Evolutionary conservation across 2,329 filamentous ascomycete species (phyloP).

Genomic region (Fusarium succisae): DNA sequence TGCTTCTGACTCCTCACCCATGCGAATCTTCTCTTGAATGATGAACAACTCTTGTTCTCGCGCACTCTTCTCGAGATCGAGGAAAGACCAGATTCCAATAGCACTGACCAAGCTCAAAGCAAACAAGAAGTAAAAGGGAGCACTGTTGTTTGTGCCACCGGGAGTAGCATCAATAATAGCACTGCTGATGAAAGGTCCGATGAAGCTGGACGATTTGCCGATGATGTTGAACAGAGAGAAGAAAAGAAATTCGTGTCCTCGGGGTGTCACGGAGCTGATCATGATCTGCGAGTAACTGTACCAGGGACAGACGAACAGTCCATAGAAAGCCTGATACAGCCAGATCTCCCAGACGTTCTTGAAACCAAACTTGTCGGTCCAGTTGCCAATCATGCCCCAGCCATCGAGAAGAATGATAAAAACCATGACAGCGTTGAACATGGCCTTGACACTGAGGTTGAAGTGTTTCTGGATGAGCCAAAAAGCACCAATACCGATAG

Average conservation of each 20-base stretch:
- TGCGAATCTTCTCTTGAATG: constrained; percentile 44
- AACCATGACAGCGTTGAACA: constrained; percentile 73
- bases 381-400: constrained; percentile 59
- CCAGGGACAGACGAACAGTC: constrained; percentile 74
- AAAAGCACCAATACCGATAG: constrained; percentile 68
- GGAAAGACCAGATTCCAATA: constrained; percentile 60
- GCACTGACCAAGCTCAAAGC: constrained; percentile 66
- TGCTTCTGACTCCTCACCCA: constrained; percentile 18
- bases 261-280: constrained; percentile 74
- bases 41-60: constrained; percentile 67
- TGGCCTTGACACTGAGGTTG: constrained; percentile 69
- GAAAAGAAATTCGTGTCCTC: constrained; percentile 75
- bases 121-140: constrained; percentile 74
- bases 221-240: constrained; percentile 76
- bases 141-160: constrained; percentile 63
- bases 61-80: constrained; percentile 69
- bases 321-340: constrained; percentile 65
- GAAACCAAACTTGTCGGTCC: constrained; percentile 56
- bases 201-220: constrained; percentile 74
- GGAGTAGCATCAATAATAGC: constrained; percentile 73
- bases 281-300: constrained; percentile 77
- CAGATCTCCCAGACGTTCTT: constrained; percentile 58
- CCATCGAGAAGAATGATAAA: constrained; percentile 67
- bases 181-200: constrained; percentile 73
- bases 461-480: constrained; percentile 70